Evolutionary conservation across 2,329 filamentous ascomycete species (phyloP).

Genomic region (Xylariaceae sp.): DNA sequence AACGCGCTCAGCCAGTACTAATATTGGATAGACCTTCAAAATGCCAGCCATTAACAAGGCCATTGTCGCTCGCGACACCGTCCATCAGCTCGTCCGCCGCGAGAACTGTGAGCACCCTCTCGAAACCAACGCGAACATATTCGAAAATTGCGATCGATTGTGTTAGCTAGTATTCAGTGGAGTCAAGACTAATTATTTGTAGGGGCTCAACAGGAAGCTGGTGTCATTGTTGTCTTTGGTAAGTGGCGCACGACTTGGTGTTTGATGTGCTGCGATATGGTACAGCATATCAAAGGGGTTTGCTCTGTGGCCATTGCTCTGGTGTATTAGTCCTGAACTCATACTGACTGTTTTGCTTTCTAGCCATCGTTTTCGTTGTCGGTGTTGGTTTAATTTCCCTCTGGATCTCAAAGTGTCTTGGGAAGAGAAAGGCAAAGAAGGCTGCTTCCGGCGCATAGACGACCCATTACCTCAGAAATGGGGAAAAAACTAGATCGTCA

Average conservation of each 20-base stretch:
- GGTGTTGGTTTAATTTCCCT: constrained; percentile 39
- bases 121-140: neutral
- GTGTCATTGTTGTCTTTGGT: constrained; percentile 44
- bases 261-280: neutral
- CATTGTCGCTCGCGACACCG: constrained; percentile 42
- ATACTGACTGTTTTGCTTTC: constrained; percentile 19
- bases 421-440: constrained; percentile 40
- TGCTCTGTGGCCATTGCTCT: neutral
- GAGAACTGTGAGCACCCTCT: constrained; percentile 38
- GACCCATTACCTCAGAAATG: constrained; percentile 13
- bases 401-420: constrained; percentile 39
- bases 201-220: constrained; percentile 41
- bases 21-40: constrained; percentile 32
- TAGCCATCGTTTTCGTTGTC: constrained; percentile 43
- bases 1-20: constrained; percentile 21
- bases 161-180: neutral
- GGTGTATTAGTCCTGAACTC: neutral
- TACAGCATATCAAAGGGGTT: neutral
- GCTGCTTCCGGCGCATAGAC: constrained; percentile 32
- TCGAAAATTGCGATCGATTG: neutral
- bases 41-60: constrained; percentile 45
- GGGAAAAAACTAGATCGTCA: constrained; percentile 25
- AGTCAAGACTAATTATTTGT: constrained; percentile 24
- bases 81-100: constrained; percentile 39
- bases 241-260: constrained; percentile 5